A percentile compares a stretch with the other conserved stretches of the same genome.
Conservation (phyloP, 345 rosid species). For the thale cress (Arabidopsis thaliana) region DNA sequence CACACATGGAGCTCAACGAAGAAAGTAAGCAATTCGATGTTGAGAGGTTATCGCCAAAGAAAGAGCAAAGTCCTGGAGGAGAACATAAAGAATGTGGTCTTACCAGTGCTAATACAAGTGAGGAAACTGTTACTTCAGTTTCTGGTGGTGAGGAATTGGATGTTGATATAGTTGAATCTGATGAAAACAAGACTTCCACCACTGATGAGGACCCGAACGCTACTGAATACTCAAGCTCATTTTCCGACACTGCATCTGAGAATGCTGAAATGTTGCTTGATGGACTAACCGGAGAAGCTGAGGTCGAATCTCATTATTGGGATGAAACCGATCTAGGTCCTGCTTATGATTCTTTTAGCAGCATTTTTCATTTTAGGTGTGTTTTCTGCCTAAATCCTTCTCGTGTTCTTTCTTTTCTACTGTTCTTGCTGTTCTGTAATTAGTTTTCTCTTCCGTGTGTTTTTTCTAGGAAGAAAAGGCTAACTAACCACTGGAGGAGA, state of each 20-base stretch:
- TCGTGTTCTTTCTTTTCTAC: not conserved
- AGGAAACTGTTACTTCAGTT: conserved; percentile 43
- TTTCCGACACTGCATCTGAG: conserved; percentile 71
- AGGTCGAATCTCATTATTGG: conserved; percentile 74
- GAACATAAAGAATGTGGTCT: conserved; percentile 43
- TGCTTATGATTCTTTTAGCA: conserved; percentile 59
- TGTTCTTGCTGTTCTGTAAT: conserved; percentile 10
- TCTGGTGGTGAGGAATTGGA: conserved; percentile 53
- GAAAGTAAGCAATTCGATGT: conserved; percentile 38
- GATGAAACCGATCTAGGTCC: conserved; percentile 60
- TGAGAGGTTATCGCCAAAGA: conserved; percentile 42
- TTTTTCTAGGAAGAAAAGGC: conserved; percentile 72
- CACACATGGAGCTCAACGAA: conserved; percentile 51
- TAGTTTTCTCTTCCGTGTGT: not conserved
- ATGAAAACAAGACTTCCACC: conserved; percentile 36
- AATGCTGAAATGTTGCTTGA: conserved; percentile 48
- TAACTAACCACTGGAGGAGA: conserved; percentile 82
- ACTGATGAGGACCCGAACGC: conserved; percentile 71
- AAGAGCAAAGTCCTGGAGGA: conserved; percentile 44
- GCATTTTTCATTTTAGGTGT: conserved; percentile 68
- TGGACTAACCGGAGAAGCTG: conserved; percentile 76
- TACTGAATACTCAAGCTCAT: conserved; percentile 88
- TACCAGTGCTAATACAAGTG: conserved; percentile 43
- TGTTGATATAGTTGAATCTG: conserved; percentile 61
- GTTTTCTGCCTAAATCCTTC: conserved; percentile 13